These are phyloP conservation scores for Botryosphaeria dothidea DNA, from an alignment of 2,329 filamentous ascomycete species.

Conservation along the genomic window DNA sequence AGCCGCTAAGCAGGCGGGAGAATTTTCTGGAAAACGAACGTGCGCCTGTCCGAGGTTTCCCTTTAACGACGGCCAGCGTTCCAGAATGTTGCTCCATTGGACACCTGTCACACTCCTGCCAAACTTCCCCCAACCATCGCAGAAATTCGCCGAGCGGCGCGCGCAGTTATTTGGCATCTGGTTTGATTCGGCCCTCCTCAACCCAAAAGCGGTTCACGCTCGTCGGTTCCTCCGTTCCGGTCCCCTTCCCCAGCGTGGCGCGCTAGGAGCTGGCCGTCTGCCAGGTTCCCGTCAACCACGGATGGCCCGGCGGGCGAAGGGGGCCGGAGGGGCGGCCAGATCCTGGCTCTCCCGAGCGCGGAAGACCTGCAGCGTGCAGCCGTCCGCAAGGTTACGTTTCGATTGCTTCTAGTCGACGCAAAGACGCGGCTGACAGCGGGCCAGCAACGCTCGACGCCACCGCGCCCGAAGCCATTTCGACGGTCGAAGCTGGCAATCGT, in stretches of 20 bases:
- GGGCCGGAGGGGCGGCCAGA: constrained; percentile 10
- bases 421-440: constrained; percentile 13
- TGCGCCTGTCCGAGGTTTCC: constrained; percentile 14
- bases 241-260: constrained; percentile 2
- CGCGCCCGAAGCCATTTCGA: neutral
- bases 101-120: constrained; percentile 12
- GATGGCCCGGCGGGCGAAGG: constrained; percentile 18
- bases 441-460: neutral
- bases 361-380: constrained; percentile 20
- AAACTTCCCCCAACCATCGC: neutral
- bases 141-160: neutral
- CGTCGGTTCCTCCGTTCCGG: neutral
- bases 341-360: constrained; percentile 19
- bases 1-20: constrained; percentile 15
- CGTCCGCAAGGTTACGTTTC: constrained; percentile 15
- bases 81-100: constrained; percentile 13
- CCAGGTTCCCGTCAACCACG: constrained; percentile 15
- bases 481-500: neutral
- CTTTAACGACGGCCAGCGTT: constrained; percentile 17
- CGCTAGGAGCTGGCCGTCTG: neutral
- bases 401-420: constrained; percentile 11
- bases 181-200: neutral
- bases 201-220: neutral
- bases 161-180: neutral
- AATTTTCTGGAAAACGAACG: constrained; percentile 21